Base-by-base conservation (phyloP, 2,329 filamentous ascomycete genomes). In the Aureobasidium mangrovei region DNA sequence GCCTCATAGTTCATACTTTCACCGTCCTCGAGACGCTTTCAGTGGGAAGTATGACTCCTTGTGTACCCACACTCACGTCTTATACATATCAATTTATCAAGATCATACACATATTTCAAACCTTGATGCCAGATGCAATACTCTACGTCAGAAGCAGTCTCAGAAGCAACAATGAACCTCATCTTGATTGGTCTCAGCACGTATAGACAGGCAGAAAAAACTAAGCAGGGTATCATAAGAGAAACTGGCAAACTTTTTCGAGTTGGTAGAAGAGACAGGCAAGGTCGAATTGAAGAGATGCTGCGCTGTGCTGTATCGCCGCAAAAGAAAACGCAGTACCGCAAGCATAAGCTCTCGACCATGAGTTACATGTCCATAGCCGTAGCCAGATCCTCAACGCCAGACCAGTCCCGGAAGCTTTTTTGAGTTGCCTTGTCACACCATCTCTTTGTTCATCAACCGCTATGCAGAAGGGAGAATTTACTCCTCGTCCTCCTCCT, bases 401-500 rank as follows among this genome's bases (percentile, higher is more conserved):
- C 53, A 41, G 43, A 45, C 53, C 53, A 44, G 27, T 53, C 40
- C 49, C 40, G 26, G 41, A 55, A 40, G 45, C 54, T 56, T 56
- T 42, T 51, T 32, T 32, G 9, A 51, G 26, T 41, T 48, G 43
- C 44, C 53, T 42, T 51, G 39, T 40, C 46, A 27, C 45, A 51
- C 46, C 46, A 51, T 44, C 46, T 27, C 32, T 51, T 36, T 35
- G n/a, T 44, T 56, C 39, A 53, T 53, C 46, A 56, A 52, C 46
- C 54, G 32, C 54, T 52, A n/a, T 53, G 24, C 7, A 39, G 47
- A 40, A 31, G 12, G 35, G 38, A 39, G 38, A 9, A 45, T 59
- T 53, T 64, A 63, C 62, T 70, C 65, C 57, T 70, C 68, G 45
- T 75, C 72, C 65, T 75, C 72, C 66, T 76, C 73, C 65, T 76